A percentile compares a stretch with the other conserved stretches of the same genome.
Conservation (phyloP, 1,139 yeast species). For the Yamadazyma jaroonii region DNA sequence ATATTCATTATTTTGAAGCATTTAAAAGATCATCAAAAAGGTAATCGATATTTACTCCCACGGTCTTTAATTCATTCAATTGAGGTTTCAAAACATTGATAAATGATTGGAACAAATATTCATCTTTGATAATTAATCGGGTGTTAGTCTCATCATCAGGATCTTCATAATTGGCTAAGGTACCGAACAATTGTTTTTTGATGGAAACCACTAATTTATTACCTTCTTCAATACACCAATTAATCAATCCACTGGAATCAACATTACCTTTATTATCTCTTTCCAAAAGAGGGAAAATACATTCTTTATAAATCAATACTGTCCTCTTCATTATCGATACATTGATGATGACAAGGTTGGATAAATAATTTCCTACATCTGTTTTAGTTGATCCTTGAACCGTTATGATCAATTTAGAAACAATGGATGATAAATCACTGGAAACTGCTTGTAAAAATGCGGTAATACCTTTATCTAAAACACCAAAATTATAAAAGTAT, state of each 20-base stretch:
- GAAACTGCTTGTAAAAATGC: conserved; percentile 39
- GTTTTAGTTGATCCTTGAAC: conserved; percentile 47
- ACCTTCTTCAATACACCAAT: conserved; percentile 73
- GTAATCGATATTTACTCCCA: conserved; percentile 74
- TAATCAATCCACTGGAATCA: conserved; percentile 44
- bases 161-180: conserved; percentile 33
- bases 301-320: conserved; percentile 29
- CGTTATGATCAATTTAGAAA: conserved; percentile 36
- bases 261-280: conserved; percentile 25
- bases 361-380: conserved; percentile 43
- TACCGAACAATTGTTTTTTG: conserved; percentile 67
- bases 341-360: conserved; percentile 42
- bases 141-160: conserved; percentile 15
- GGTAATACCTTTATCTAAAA: conserved; percentile 36
- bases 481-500: conserved; percentile 36
- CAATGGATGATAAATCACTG: conserved; percentile 29
- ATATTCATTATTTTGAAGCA: background rate
- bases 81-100: conserved; percentile 56
- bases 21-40: conserved; percentile 39
- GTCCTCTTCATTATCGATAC: conserved; percentile 40
- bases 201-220: conserved; percentile 57
- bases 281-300: conserved; percentile 33
- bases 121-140: conserved; percentile 28
- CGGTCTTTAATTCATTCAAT: conserved; percentile 56
- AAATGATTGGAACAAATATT: conserved; percentile 38